These are phyloP conservation scores for Pelargonium cotyledonis DNA, from an alignment of 441 rosid genomes.

Conservation along the genomic window DNA sequence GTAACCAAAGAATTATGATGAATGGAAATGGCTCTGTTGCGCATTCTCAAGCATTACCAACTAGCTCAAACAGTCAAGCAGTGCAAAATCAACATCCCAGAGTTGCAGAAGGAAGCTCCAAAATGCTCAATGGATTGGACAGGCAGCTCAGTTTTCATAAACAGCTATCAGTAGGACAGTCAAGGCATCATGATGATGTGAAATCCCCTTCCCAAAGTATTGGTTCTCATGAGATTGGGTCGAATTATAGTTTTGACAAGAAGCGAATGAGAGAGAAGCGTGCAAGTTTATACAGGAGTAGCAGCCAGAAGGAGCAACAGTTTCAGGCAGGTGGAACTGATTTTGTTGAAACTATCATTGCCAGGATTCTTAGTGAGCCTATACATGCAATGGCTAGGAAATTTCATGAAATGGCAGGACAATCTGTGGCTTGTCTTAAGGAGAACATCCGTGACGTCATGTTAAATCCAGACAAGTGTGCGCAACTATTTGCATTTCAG, in stretches of 20 bases:
- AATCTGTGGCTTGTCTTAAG: slow-evolving; percentile 51
- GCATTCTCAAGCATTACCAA: slow-evolving; percentile 46
- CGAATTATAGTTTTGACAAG: slow-evolving; percentile 56
- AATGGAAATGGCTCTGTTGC: slow-evolving; percentile 58
- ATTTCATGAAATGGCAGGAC: slow-evolving; percentile 71
- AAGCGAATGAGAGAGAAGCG: slow-evolving; percentile 52
- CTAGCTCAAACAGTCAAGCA: slow-evolving; percentile 43
- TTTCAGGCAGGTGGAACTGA: slow-evolving; percentile 57
- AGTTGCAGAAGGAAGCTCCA: slow-evolving; percentile 45
- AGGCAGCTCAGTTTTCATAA: slow-evolving; percentile 66
- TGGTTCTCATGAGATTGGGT: slow-evolving; percentile 55
- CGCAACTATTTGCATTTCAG: slow-evolving; percentile 42
- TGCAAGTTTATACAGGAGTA: slow-evolving; percentile 49
- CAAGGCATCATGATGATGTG: slow-evolving; percentile 34
- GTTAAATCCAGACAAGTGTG: slow-evolving; percentile 57
- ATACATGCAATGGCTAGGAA: slow-evolving; percentile 67
- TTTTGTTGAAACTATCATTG: slow-evolving; percentile 53
- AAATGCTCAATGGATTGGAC: slow-evolving; percentile 52
- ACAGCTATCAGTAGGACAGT: slow-evolving; percentile 24
- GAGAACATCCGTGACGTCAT: slow-evolving; percentile 68
- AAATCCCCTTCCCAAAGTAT: slow-evolving; percentile 60
- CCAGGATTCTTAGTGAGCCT: slow-evolving; percentile 70
- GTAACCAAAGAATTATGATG: slow-evolving; percentile 51
- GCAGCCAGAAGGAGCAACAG: slow-evolving; percentile 52
- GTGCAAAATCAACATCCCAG: slow-evolving; percentile 37